A percentile compares a stretch with the other conserved stretches of the same genome.
These are phyloP conservation scores for Volvox carteri DNA, from an alignment of 163 green algal genomes.

Conservation along the genomic window DNA sequence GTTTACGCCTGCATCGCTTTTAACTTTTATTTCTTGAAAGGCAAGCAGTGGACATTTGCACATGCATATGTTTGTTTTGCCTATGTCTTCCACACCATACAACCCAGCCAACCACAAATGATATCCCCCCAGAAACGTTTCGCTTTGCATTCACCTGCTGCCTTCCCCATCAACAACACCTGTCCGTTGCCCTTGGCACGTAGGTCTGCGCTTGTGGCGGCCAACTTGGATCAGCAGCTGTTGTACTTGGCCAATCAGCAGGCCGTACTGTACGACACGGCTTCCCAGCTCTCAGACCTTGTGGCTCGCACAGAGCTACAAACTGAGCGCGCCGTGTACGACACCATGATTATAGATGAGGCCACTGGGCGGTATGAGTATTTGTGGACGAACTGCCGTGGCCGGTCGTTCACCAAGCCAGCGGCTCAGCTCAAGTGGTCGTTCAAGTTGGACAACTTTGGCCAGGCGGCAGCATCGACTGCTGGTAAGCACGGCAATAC, in stretches of 20 bases:
- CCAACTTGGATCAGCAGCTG: background rate
- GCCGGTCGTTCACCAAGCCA: background rate
- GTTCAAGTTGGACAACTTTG: background rate
- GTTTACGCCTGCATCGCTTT: too few relatives aligned
- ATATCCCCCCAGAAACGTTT: too few relatives aligned
- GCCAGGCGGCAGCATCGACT: background rate
- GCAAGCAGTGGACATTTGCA: too few relatives aligned
- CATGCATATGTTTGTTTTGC: too few relatives aligned
- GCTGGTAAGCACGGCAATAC: too few relatives aligned
- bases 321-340: background rate
- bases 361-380: conserved; percentile 15
- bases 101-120: too few relatives aligned
- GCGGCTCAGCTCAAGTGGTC: background rate
- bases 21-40: too few relatives aligned
- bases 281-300: background rate
- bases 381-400: background rate
- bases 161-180: too few relatives aligned
- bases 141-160: too few relatives aligned
- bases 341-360: conserved; percentile 14
- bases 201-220: background rate
- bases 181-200: background rate
- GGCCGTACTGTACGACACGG: background rate
- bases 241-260: background rate
- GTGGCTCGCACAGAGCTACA: background rate
- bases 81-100: too few relatives aligned